Percentiles rank a stretch among this genome's conserved stretches.
phyloP scores from a whole-genome alignment of 2,329 filamentous ascomycete genomes.

The Drechslera avenae region DNA sequence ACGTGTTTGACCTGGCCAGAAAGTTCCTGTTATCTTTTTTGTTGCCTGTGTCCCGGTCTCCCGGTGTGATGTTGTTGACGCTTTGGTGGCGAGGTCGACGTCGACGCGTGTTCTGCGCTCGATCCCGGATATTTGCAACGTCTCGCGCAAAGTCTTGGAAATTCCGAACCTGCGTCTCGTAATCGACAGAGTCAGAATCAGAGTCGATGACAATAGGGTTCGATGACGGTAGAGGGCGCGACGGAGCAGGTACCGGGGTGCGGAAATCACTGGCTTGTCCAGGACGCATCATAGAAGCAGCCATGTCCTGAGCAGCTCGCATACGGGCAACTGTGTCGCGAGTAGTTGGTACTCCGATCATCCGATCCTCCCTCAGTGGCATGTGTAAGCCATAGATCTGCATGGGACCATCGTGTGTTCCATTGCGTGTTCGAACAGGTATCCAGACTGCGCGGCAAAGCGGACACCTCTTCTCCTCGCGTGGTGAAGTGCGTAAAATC shows the following conservation, averaged over 20 bases:
- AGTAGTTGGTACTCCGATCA: too few species aligned
- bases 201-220: conserved; percentile 14
- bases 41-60: not conserved
- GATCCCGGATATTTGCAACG: conserved; percentile 14
- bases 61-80: not conserved
- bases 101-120: conserved; percentile 3
- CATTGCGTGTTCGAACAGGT: not conserved
- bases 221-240: too few species aligned
- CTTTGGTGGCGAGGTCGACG: too few species aligned
- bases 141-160: conserved; percentile 12
- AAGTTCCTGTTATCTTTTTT: not conserved
- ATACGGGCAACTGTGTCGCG: too few species aligned
- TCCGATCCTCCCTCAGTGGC: too few species aligned
- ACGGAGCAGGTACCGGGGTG: too few species aligned
- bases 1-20: not conserved
- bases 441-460: conserved; percentile 32
- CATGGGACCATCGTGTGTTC: too few species aligned
- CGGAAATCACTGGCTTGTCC: too few species aligned
- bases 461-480: conserved; percentile 24
- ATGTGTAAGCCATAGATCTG: too few species aligned
- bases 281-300: too few species aligned
- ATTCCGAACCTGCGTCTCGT: conserved; percentile 6
- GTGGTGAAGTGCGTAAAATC: conserved; percentile 11
- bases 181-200: conserved; percentile 6
- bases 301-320: too few species aligned